Evolutionary conservation across 2,329 filamentous ascomycete genomes (phyloP).

Genomic region (Fusarium neocosmosporiellum): DNA sequence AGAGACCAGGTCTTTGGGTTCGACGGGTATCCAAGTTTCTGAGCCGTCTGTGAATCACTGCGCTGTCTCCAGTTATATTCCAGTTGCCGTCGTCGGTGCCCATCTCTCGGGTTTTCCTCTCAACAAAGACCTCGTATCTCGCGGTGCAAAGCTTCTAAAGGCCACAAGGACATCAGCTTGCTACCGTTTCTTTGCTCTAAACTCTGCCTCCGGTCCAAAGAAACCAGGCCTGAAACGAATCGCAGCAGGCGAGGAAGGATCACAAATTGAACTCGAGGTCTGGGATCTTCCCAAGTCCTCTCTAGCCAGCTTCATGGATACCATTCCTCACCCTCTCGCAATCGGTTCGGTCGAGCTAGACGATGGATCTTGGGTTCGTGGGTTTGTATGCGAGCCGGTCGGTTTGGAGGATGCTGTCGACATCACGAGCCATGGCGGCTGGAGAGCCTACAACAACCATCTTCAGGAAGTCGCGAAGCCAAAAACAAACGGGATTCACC

Average conservation of each 20-base stretch:
- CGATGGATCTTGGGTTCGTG: constrained; percentile 48
- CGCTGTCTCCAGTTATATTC: not conserved
- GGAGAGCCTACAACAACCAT: constrained; percentile 43
- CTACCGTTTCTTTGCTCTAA: constrained; percentile 48
- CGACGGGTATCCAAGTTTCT: constrained; percentile 33
- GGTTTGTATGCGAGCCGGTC: constrained; percentile 52
- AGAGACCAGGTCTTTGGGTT: constrained; percentile 40
- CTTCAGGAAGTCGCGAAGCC: not conserved
- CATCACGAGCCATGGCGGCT: constrained; percentile 47
- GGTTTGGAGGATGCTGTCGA: constrained; percentile 47
- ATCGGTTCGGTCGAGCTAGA: constrained; percentile 51
- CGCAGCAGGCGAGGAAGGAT: constrained; percentile 28
- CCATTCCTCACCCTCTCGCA: constrained; percentile 48
- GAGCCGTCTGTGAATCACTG: not conserved
- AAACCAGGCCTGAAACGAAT: constrained; percentile 50
- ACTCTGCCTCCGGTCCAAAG: constrained; percentile 25
- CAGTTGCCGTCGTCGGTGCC: constrained; percentile 50
- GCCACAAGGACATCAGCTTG: constrained; percentile 44
- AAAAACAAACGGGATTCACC: not conserved
- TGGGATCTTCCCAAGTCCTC: constrained; percentile 47
- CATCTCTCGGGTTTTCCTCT: constrained; percentile 50
- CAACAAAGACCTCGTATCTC: constrained; percentile 48
- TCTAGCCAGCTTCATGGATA: constrained; percentile 48
- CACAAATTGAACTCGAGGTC: constrained; percentile 49
- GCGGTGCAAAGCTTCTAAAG: constrained; percentile 41